These are phyloP conservation scores for Moesziomyces sp. DNA, from an alignment of 1,284 basidiomycete species.

Conservation along the genomic window DNA sequence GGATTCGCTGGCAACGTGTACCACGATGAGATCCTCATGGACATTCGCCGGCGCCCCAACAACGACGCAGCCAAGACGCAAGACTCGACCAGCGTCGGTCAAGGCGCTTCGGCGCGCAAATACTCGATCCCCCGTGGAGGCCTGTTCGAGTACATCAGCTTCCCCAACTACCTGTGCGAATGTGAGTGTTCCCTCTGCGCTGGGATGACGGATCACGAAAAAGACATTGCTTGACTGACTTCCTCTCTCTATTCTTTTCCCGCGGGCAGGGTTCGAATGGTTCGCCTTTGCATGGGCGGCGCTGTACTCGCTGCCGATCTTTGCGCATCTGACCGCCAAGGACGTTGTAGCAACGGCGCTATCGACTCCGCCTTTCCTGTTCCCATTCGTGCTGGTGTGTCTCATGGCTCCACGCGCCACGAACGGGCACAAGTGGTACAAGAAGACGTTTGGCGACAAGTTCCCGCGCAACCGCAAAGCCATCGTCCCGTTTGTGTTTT, in stretches of 20 bases:
- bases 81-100: constrained; percentile 26
- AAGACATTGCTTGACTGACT: background rate
- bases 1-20: constrained; percentile 83
- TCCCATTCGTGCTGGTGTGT: constrained; percentile 77
- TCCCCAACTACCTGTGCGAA: constrained; percentile 91
- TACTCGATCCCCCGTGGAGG: constrained; percentile 86
- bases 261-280: constrained; percentile 64
- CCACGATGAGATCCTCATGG: constrained; percentile 87
- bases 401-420: constrained; percentile 83
- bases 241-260: background rate
- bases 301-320: constrained; percentile 49
- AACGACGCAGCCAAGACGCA: constrained; percentile 6
- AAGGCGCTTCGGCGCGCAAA: constrained; percentile 69
- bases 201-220: too few species aligned
- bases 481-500: constrained; percentile 77
- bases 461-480: constrained; percentile 77
- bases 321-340: constrained; percentile 26
- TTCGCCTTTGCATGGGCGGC: constrained; percentile 58
- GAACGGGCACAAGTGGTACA: constrained; percentile 84
- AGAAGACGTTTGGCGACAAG: constrained; percentile 73
- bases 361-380: constrained; percentile 68
- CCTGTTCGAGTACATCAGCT: constrained; percentile 83
- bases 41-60: constrained; percentile 69
- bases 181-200: constrained; percentile 68
- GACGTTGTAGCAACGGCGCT: constrained; percentile 39